These are phyloP conservation scores for Pleurozium schreberi DNA, from an alignment of 225 moss, liverwort and hornwort species.

Conservation along the genomic window DNA sequence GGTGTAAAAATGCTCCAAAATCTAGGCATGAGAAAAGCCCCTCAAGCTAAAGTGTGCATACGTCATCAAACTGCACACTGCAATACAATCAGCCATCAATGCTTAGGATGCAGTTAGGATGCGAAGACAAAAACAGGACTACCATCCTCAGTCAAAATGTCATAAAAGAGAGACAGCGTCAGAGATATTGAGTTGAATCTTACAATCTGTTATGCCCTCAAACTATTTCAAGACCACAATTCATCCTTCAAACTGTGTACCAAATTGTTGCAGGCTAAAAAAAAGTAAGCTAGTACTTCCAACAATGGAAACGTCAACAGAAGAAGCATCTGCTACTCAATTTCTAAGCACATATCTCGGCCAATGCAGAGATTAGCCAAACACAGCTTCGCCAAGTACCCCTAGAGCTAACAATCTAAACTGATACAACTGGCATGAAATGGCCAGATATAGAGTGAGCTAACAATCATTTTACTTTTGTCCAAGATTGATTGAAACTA, in stretches of 20 bases:
- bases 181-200: background rate
- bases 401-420: too few species aligned
- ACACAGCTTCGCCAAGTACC: too few species aligned
- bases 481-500: too few species aligned
- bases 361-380: too few species aligned
- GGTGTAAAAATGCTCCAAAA: background rate
- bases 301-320: too few species aligned
- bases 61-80: background rate
- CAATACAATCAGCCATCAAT: background rate
- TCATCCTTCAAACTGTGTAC: background rate
- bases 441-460: too few species aligned
- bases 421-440: background rate
- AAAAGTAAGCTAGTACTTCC: too few species aligned
- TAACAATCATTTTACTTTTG: too few species aligned
- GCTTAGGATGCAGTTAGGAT: too few species aligned
- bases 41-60: too few species aligned
- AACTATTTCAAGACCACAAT: background rate
- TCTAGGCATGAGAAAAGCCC: background rate
- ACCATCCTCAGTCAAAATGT: rapidly evolving
- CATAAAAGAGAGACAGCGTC: rapidly evolving
- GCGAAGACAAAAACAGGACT: background rate
- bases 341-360: too few species aligned
- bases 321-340: too few species aligned
- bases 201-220: background rate
- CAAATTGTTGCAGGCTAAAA: rapidly evolving